Conservation (phyloP, 2,329 filamentous ascomycete species). For the Xylaria sp. region DNA sequence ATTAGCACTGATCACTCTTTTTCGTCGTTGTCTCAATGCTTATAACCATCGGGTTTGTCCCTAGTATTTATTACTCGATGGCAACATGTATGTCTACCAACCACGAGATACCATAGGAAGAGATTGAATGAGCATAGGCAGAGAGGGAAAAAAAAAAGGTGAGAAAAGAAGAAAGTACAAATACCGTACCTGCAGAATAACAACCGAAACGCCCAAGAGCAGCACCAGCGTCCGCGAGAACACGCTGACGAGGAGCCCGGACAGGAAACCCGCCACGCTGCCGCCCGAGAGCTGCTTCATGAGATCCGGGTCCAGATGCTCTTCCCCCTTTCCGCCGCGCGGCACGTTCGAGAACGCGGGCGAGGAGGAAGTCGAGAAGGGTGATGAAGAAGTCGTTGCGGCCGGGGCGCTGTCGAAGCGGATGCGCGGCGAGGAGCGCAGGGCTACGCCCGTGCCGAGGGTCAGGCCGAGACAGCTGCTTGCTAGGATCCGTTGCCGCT, state of each 20-base stretch:
- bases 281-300: conserved; percentile 65
- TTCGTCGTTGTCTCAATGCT: too few species aligned
- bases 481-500: conserved; percentile 45
- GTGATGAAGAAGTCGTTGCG: neutral
- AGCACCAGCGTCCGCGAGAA: conserved; percentile 78
- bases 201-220: conserved; percentile 71
- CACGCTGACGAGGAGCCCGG: conserved; percentile 72
- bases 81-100: neutral
- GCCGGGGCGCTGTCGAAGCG: conserved; percentile 36
- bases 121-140: neutral
- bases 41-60: neutral
- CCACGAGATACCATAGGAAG: neutral
- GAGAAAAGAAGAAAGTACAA: conserved; percentile 6
- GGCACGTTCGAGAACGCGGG: conserved; percentile 32
- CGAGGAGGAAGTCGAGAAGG: conserved; percentile 31
- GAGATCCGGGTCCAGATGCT: conserved; percentile 50
- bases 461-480: conserved; percentile 52
- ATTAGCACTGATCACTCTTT: conserved; percentile 15
- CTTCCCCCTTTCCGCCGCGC: conserved; percentile 20
- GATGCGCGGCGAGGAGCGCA: conserved; percentile 36
- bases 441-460: conserved; percentile 48
- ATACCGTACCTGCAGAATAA: conserved; percentile 67
- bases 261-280: conserved; percentile 67
- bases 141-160: neutral
- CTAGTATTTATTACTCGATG: neutral